These are phyloP conservation scores for Yamadazyma mexicana DNA, from an alignment of 1,139 yeast genomes.

Conservation along the genomic window DNA sequence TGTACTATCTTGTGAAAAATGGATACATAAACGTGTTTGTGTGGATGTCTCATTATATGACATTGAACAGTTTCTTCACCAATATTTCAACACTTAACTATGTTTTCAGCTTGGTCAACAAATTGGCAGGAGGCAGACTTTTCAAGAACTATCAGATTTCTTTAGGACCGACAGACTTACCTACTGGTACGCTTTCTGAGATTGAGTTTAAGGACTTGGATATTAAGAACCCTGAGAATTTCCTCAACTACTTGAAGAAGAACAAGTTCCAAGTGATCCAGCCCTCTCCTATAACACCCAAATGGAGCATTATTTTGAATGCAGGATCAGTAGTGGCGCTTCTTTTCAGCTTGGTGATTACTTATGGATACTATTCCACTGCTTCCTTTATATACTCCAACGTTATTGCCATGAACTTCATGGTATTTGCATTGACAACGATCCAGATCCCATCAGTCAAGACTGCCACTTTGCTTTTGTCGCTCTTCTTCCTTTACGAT, in stretches of 20 bases:
- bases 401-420: constrained; percentile 32
- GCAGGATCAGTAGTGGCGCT: constrained; percentile 28
- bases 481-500: constrained; percentile 59
- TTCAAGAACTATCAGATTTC: constrained; percentile 3
- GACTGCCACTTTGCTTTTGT: constrained; percentile 40
- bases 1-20: constrained; percentile 6
- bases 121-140: not conserved
- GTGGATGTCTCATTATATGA: constrained; percentile 3
- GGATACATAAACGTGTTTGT: not conserved
- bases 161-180: constrained; percentile 5
- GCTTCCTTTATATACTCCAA: constrained; percentile 27
- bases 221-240: constrained; percentile 16
- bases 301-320: constrained; percentile 27
- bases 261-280: constrained; percentile 10
- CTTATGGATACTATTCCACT: constrained; percentile 21
- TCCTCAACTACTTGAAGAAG: constrained; percentile 13
- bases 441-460: constrained; percentile 30
- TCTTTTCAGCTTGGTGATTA: constrained; percentile 16
- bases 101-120: not conserved
- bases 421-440: constrained; percentile 18
- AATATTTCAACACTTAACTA: constrained; percentile 3
- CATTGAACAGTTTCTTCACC: constrained; percentile 3
- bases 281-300: constrained; percentile 21
- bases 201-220: constrained; percentile 17
- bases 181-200: constrained; percentile 9